These are phyloP conservation scores for Helotiales sp. DNA, from an alignment of 2,329 filamentous ascomycete genomes.

Conservation along the genomic window DNA sequence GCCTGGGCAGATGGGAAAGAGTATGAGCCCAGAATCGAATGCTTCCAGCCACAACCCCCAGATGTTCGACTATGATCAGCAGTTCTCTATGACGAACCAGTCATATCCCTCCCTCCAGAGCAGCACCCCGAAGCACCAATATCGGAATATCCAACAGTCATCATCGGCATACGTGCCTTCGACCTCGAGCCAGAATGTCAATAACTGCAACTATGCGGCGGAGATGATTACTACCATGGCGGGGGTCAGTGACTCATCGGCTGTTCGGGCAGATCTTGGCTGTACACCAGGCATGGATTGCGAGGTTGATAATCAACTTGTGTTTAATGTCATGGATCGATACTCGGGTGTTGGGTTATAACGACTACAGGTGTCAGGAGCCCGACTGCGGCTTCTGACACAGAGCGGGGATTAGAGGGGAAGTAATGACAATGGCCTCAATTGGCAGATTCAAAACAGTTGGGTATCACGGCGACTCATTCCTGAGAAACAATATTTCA, in stretches of 20 bases:
- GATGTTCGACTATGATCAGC: slow-evolving; percentile 34
- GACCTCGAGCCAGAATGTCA: slow-evolving; percentile 33
- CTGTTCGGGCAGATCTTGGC: slow-evolving; percentile 48
- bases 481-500: not conserved
- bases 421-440: not conserved
- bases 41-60: slow-evolving; percentile 26
- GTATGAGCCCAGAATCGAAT: slow-evolving; percentile 25
- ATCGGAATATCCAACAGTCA: slow-evolving; percentile 15
- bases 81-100: slow-evolving; percentile 27
- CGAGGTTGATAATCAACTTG: slow-evolving; percentile 49
- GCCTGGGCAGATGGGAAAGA: slow-evolving; percentile 27
- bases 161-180: slow-evolving; percentile 30
- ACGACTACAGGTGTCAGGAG: slow-evolving; percentile 9
- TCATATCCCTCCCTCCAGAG: slow-evolving; percentile 20
- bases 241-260: slow-evolving; percentile 42
- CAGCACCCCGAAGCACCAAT: slow-evolving; percentile 23
- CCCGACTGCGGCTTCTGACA: not conserved
- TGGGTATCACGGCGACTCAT: not conserved
- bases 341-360: slow-evolving; percentile 44
- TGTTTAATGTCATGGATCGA: slow-evolving; percentile 52
- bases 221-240: slow-evolving; percentile 52
- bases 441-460: not conserved
- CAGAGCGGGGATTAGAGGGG: not conserved
- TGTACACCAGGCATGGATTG: slow-evolving; percentile 48
- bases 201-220: slow-evolving; percentile 47